Conservation (phyloP, 176 grass and related monocot genomes). For the Cenchrus americanus region DNA sequence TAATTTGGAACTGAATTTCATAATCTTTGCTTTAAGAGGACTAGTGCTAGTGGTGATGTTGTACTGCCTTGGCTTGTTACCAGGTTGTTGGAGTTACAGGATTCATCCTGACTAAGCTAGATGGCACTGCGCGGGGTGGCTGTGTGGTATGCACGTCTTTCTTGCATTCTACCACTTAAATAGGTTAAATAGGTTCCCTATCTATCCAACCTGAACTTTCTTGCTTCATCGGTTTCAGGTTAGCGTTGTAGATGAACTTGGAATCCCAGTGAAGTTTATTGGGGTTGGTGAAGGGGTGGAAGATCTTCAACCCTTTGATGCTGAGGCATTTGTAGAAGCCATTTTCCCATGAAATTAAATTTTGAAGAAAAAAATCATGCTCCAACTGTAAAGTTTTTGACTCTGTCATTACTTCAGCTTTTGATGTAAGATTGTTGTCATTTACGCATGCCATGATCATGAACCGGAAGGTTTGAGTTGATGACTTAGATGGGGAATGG, state of each 20-base stretch:
- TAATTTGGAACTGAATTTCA: slow-evolving; percentile 4
- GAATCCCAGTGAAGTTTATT: slow-evolving; percentile 94
- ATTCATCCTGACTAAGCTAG: slow-evolving; percentile 87
- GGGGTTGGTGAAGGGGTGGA: slow-evolving; percentile 94
- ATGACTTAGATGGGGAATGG: not conserved
- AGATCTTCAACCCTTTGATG: slow-evolving; percentile 94
- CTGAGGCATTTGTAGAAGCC: slow-evolving; percentile 90
- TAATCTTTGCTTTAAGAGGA: not conserved
- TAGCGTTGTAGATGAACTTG: slow-evolving; percentile 92
- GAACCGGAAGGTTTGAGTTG: not conserved
- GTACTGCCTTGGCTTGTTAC: slow-evolving; percentile 11
- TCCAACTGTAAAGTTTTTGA: not conserved
- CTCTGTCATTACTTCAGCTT: not conserved
- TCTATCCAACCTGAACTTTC: not conserved
- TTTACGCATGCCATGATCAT: not conserved
- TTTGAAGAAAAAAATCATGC: not conserved
- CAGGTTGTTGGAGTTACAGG: slow-evolving; percentile 96
- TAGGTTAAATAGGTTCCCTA: not conserved
- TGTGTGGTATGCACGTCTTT: slow-evolving; percentile 69
- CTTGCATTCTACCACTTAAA: slow-evolving; percentile 14
- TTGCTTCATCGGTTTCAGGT: slow-evolving; percentile 58
- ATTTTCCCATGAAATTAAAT: slow-evolving; percentile 73
- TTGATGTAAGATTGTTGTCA: slow-evolving; percentile 3
- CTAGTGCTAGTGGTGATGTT: not conserved
- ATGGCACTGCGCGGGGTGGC: slow-evolving; percentile 86